A percentile compares a stretch with the other conserved stretches of the same genome.
phyloP scores from a whole-genome alignment of 2,329 filamentous ascomycete species.

The Aspergillus costaricaensis region DNA sequence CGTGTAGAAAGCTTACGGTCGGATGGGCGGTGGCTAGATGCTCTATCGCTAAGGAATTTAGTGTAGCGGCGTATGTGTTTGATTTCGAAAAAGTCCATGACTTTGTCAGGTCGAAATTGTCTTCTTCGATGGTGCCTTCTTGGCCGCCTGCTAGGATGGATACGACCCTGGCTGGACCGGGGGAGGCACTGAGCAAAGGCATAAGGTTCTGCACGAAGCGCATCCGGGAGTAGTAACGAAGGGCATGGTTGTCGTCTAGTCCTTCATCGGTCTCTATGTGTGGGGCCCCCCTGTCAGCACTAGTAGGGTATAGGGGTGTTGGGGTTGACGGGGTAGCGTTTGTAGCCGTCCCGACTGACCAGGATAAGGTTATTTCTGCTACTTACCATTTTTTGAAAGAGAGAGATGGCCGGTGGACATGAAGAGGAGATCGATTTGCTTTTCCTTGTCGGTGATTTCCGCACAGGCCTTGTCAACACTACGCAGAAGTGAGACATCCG shows the following conservation, averaged over 20 bases:
- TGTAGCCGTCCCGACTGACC: too few relatives aligned
- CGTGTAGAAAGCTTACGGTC: slow-evolving; percentile 51
- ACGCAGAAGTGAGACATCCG: slow-evolving; percentile 45
- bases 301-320: neutral
- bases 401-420: slow-evolving; percentile 48
- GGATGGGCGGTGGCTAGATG: slow-evolving; percentile 50
- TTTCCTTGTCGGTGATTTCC: slow-evolving; percentile 54
- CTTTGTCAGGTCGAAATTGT: slow-evolving; percentile 41
- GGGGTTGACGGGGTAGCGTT: neutral
- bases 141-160: slow-evolving; percentile 56
- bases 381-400: slow-evolving; percentile 34
- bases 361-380: too few relatives aligned
- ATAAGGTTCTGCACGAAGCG: slow-evolving; percentile 61
- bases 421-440: slow-evolving; percentile 58
- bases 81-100: slow-evolving; percentile 26
- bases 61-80: slow-evolving; percentile 49
- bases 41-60: slow-evolving; percentile 53
- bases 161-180: slow-evolving; percentile 55
- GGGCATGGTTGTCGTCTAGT: slow-evolving; percentile 53
- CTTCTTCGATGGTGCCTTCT: slow-evolving; percentile 57
- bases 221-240: slow-evolving; percentile 60
- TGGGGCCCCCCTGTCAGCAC: neutral
- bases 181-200: slow-evolving; percentile 53
- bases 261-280: slow-evolving; percentile 60
- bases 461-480: slow-evolving; percentile 54